phyloP scores from a whole-genome alignment of 2,329 filamentous ascomycete species.

The Fusarium protoensiforme region DNA sequence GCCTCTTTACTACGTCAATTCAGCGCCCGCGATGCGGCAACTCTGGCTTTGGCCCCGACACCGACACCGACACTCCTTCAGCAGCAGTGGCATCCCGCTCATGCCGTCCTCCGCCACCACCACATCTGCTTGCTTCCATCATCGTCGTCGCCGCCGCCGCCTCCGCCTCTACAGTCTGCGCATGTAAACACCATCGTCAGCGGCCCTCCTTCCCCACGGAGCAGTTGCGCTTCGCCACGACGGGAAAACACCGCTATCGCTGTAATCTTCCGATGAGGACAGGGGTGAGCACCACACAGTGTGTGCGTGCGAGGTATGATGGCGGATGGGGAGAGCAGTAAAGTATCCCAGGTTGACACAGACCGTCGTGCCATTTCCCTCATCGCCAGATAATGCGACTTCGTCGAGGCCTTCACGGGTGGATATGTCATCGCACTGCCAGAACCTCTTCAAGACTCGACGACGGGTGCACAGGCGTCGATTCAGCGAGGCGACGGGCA shows the following conservation, averaged over 20 bases:
- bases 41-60: slow-evolving; percentile 2
- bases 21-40: slow-evolving; percentile 13
- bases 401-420: slow-evolving; percentile 19
- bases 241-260: slow-evolving; percentile 9
- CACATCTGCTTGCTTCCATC: background rate
- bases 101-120: slow-evolving; percentile 4
- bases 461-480: background rate
- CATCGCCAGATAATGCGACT: slow-evolving; percentile 23
- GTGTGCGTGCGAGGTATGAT: background rate
- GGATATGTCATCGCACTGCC: slow-evolving; percentile 18
- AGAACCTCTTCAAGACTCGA: slow-evolving; percentile 18
- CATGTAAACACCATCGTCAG: slow-evolving; percentile 4
- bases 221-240: slow-evolving; percentile 17
- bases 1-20: background rate
- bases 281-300: background rate
- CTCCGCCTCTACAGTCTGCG: background rate
- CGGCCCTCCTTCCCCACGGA: slow-evolving; percentile 6
- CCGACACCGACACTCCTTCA: background rate
- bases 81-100: slow-evolving; percentile 5
- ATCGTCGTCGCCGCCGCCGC: background rate
- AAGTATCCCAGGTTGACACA: slow-evolving; percentile 22
- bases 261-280: slow-evolving; percentile 2
- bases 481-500: slow-evolving; percentile 13
- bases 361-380: slow-evolving; percentile 22
- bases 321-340: background rate